These are phyloP conservation scores for Ogataea minuta DNA, from an alignment of 805 yeast genomes.

Conservation along the genomic window DNA sequence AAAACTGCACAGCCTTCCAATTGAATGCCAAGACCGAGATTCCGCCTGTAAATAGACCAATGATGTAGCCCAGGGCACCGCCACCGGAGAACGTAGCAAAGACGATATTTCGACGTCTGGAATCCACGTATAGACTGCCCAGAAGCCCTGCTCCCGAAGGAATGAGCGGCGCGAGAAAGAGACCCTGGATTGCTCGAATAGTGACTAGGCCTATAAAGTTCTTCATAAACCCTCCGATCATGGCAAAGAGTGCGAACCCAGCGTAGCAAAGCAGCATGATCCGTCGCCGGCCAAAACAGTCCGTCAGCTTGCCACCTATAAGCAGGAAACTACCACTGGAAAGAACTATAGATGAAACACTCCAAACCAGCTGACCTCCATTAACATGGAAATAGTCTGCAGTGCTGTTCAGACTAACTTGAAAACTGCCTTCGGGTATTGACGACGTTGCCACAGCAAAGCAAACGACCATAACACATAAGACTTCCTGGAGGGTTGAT, in stretches of 20 bases:
- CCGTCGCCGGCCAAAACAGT: conserved; percentile 37
- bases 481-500: conserved; percentile 30
- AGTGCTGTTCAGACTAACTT: conserved; percentile 33
- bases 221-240: conserved; percentile 34
- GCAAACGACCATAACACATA: conserved; percentile 30
- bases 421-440: conserved; percentile 34
- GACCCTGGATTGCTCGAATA: conserved; percentile 40
- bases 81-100: conserved; percentile 40
- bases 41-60: conserved; percentile 41
- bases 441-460: conserved; percentile 35
- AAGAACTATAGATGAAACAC: conserved; percentile 35
- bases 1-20: conserved; percentile 40
- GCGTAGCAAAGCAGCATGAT: conserved; percentile 24
- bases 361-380: conserved; percentile 41
- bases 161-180: conserved; percentile 35
- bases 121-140: conserved; percentile 34
- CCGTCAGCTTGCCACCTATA: conserved; percentile 39
- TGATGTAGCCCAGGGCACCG: conserved; percentile 41
- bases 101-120: conserved; percentile 35
- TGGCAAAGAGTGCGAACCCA: conserved; percentile 14
- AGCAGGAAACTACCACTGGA: conserved; percentile 38
- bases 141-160: conserved; percentile 44
- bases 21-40: conserved; percentile 33
- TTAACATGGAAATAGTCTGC: conserved; percentile 31
- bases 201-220: conserved; percentile 35